Percentiles rank a stretch among this genome's conserved stretches.
phyloP scores from a whole-genome alignment of 1,284 basidiomycete species.

The Cutaneotrichosporon daszewskae region DNA sequence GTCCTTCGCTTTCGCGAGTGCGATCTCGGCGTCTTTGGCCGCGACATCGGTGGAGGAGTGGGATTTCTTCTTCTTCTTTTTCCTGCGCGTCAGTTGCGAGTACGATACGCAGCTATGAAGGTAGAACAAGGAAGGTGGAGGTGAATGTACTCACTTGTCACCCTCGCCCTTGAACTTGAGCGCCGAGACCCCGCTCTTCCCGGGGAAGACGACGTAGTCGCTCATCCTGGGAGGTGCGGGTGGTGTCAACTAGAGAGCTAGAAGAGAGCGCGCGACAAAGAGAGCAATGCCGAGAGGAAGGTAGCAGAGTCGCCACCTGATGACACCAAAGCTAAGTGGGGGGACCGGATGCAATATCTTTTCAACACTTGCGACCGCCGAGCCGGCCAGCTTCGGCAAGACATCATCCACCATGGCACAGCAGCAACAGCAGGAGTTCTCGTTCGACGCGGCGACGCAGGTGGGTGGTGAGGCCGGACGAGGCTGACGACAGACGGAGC shows the following conservation, averaged over 20 bases:
- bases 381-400: neutral
- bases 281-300: no score
- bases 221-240: constrained; percentile 39
- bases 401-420: constrained; percentile 3
- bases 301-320: no score
- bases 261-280: neutral
- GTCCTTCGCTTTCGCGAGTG: neutral
- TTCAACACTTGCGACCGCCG: neutral
- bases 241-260: neutral
- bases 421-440: constrained; percentile 21
- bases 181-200: no score
- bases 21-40: constrained; percentile 22
- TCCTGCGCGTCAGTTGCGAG: constrained; percentile 3
- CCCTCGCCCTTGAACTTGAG: constrained; percentile 81
- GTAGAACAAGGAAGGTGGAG: neutral
- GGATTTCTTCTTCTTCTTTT: constrained; percentile 68
- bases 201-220: constrained; percentile 72
- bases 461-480: constrained; percentile 43
- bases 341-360: constrained; percentile 1
- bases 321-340: no score
- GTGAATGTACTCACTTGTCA: constrained; percentile 80
- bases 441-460: constrained; percentile 71
- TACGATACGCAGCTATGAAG: neutral
- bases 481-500: constrained; percentile 62
- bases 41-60: constrained; percentile 49